phyloP scores from a whole-genome alignment of 2,329 filamentous ascomycete genomes.

The Nectriaceae sp. region DNA sequence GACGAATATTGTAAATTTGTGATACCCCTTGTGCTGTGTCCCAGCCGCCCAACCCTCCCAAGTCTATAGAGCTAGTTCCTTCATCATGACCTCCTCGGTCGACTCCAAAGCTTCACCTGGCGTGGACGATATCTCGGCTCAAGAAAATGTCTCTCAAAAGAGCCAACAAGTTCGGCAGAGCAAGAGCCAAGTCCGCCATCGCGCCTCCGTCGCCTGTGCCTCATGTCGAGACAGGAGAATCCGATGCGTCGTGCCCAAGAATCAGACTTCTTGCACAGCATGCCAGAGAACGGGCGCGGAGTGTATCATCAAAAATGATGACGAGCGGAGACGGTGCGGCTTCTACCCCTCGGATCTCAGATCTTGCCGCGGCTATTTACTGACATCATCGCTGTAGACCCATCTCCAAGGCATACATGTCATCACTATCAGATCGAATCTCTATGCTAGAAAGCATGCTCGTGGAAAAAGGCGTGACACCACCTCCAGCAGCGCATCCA shows the following conservation, averaged over 20 bases:
- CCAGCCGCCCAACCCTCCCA: no score
- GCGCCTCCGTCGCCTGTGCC: constrained; percentile 57
- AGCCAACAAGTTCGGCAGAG: constrained; percentile 23
- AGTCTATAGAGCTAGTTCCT: no score
- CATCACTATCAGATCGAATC: constrained; percentile 56
- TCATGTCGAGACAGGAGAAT: constrained; percentile 50
- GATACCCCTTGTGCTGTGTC: neutral
- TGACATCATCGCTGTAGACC: constrained; percentile 39
- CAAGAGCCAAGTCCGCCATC: constrained; percentile 43
- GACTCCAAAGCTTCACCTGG: constrained; percentile 15
- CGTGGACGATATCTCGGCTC: constrained; percentile 27
- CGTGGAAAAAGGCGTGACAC: constrained; percentile 48
- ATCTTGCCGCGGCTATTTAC: constrained; percentile 6
- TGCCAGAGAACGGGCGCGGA: constrained; percentile 52
- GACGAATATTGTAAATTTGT: no score
- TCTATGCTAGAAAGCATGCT: constrained; percentile 54
- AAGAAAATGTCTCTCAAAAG: constrained; percentile 38
- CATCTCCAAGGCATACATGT: constrained; percentile 60
- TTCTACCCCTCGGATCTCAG: constrained; percentile 8
- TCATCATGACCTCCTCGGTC: constrained; percentile 18
- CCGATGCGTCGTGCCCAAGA: constrained; percentile 56
- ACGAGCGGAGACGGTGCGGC: constrained; percentile 53
- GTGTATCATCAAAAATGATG: constrained; percentile 59
- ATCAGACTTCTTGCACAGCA: constrained; percentile 52
- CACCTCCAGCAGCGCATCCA: constrained; percentile 53